A percentile compares a stretch with the other conserved stretches of the same genome.
phyloP scores from a whole-genome alignment of 2,329 filamentous ascomycete species.

The Westerdykella ornata region DNA sequence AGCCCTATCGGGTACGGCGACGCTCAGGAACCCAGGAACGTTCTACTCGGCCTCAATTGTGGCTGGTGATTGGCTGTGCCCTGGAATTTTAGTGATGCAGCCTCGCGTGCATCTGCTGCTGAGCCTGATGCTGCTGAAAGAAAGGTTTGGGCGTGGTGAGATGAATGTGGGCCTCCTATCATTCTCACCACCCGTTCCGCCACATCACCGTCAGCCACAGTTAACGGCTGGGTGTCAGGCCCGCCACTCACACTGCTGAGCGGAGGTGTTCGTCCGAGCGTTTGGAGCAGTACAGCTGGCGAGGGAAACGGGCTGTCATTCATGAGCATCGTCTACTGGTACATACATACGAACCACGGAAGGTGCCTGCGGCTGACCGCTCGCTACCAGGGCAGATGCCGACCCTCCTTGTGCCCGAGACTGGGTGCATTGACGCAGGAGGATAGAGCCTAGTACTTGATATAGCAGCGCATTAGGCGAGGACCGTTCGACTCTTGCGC shows the following conservation, averaged over 20 bases:
- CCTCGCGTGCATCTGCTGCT: constrained; percentile 28
- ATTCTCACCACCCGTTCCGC: constrained; percentile 12
- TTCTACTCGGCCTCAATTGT: background rate
- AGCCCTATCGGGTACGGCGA: too few relatives aligned
- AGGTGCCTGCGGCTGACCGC: constrained; percentile 25
- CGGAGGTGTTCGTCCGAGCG: constrained; percentile 16
- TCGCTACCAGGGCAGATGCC: constrained; percentile 8
- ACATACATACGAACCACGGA: constrained; percentile 30
- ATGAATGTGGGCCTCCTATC: constrained; percentile 20
- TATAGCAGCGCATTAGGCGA: constrained; percentile 24
- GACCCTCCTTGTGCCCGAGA: constrained; percentile 16
- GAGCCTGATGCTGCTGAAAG: constrained; percentile 6
- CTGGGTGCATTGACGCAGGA: constrained; percentile 32
- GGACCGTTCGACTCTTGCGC: constrained; percentile 21
- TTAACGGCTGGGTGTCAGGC: constrained; percentile 26
- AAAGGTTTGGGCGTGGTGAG: constrained; percentile 13
- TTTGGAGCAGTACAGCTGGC: constrained; percentile 28
- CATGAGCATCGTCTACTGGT: constrained; percentile 20
- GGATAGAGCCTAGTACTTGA: constrained; percentile 27
- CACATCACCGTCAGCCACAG: constrained; percentile 29
- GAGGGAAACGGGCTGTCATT: constrained; percentile 26
- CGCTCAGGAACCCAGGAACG: too few relatives aligned
- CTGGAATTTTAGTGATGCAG: constrained; percentile 31
- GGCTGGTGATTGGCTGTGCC: constrained; percentile 20
- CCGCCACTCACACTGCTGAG: constrained; percentile 29